Evolutionary conservation across 441 rosid species (phyloP).

Genomic region (Breynia disticha): DNA sequence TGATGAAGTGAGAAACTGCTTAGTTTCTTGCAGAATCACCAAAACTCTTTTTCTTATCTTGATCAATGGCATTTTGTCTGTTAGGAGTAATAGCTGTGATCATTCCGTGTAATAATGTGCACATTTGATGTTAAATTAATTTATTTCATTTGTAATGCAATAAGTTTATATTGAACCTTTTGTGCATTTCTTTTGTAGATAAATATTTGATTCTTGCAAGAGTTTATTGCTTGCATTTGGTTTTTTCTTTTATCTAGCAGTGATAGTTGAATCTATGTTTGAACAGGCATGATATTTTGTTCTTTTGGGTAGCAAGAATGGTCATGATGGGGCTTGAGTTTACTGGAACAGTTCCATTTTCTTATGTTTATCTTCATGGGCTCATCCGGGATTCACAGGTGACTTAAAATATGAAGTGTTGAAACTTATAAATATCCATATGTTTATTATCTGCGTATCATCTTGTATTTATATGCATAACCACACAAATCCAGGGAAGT

Average conservation of each 20-base stretch:
- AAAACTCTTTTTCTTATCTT: background rate
- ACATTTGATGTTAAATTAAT: no score
- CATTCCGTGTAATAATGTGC: no score
- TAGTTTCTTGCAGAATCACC: background rate
- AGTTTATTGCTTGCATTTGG: background rate
- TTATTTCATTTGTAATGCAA: no score
- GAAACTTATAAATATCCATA: background rate
- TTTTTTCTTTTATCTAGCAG: constrained; percentile 9
- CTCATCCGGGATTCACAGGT: constrained; percentile 90
- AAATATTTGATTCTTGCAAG: no score
- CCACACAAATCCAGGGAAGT: no score
- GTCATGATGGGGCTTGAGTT: constrained; percentile 98
- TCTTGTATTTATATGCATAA: no score
- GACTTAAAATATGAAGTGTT: constrained; percentile 17
- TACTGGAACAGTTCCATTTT: constrained; percentile 88
- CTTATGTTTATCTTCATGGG: constrained; percentile 85
- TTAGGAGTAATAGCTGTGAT: no score
- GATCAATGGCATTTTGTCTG: no score
- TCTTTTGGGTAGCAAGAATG: constrained; percentile 99
- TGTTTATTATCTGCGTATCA: background rate
- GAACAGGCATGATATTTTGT: constrained; percentile 93
- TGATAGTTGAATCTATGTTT: constrained; percentile 25
- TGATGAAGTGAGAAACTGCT: background rate
- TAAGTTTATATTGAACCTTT: no score
- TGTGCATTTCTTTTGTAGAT: no score